These are phyloP conservation scores for Colletotrichum noveboracense DNA, from an alignment of 2,329 filamentous ascomycete genomes.

Conservation along the genomic window DNA sequence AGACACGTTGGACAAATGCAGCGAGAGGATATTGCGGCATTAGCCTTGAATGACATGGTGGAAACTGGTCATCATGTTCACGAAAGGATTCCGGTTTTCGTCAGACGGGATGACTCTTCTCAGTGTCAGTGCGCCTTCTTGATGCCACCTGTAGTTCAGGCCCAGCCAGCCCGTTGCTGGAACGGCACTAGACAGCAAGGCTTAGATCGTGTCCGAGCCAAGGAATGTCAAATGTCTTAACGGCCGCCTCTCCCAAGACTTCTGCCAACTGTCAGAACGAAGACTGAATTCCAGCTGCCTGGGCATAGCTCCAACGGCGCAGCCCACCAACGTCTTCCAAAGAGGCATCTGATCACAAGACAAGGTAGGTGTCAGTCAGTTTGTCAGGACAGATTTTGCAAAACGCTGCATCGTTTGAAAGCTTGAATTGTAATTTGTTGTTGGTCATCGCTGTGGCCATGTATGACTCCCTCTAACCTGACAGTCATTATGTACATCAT, in stretches of 20 bases:
- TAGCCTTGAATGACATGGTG: background rate
- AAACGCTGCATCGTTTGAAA: background rate
- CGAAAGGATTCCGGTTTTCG: background rate
- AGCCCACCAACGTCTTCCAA: background rate
- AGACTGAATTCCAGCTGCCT: background rate
- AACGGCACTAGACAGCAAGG: background rate
- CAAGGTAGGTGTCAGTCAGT: background rate
- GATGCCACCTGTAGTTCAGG: background rate
- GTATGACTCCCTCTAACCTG: slow-evolving; percentile 18
- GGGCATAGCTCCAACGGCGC: background rate
- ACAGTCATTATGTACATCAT: slow-evolving; percentile 22
- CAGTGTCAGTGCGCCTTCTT: background rate
- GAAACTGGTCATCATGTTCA: background rate
- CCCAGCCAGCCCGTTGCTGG: background rate
- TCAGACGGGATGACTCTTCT: background rate
- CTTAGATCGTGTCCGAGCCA: background rate
- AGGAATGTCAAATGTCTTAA: background rate
- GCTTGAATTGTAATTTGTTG: slow-evolving; percentile 1
- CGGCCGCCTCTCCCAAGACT: background rate
- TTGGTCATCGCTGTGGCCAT: background rate
- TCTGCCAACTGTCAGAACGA: background rate
- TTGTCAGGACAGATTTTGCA: background rate
- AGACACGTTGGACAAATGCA: background rate
- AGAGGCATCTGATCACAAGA: background rate
- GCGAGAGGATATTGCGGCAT: background rate